These are phyloP conservation scores for Avena insularis DNA, from an alignment of 176 grass and related monocot species.

Conservation along the genomic window DNA sequence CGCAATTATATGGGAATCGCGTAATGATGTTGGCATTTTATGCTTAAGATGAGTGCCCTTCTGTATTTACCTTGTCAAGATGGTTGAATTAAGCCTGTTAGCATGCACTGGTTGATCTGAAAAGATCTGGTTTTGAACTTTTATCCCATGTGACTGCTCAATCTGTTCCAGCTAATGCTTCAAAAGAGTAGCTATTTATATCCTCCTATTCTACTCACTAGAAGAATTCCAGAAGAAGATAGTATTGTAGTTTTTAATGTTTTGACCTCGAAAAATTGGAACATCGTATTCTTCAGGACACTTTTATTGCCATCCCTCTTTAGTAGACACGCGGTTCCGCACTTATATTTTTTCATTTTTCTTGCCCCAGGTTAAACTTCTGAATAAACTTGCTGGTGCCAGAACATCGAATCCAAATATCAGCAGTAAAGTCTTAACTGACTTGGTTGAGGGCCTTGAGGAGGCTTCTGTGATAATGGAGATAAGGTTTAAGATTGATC, in stretches of 20 bases:
- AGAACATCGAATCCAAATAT: slow-evolving; percentile 65
- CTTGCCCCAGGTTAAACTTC: slow-evolving; percentile 77
- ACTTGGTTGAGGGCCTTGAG: slow-evolving; percentile 86
- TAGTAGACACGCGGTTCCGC: background rate
- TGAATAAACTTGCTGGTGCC: slow-evolving; percentile 89
- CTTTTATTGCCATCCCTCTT: background rate
- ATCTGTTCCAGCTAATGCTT: slow-evolving; percentile 13
- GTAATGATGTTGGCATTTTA: slow-evolving; percentile 1
- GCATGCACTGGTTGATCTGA: background rate
- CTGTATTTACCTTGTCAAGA: slow-evolving; percentile 2
- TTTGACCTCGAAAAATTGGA: slow-evolving; percentile 25
- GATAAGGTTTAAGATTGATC: slow-evolving; percentile 95
- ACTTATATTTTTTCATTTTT: slow-evolving; percentile 3
- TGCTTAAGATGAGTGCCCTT: background rate
- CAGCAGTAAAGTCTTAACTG: slow-evolving; percentile 79
- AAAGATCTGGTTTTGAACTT: background rate
- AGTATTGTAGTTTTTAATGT: background rate
- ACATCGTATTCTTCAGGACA: slow-evolving; percentile 4
- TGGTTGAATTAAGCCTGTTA: slow-evolving; percentile 5
- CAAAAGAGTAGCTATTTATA: slow-evolving; percentile 7
- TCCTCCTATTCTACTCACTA: slow-evolving; percentile 17
- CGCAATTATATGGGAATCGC: background rate
- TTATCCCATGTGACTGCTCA: slow-evolving; percentile 16
- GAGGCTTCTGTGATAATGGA: slow-evolving; percentile 73
- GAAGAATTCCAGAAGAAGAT: background rate